Base-by-base conservation (phyloP, 2,329 filamentous ascomycete species). In the Monosporascus sp. region DNA sequence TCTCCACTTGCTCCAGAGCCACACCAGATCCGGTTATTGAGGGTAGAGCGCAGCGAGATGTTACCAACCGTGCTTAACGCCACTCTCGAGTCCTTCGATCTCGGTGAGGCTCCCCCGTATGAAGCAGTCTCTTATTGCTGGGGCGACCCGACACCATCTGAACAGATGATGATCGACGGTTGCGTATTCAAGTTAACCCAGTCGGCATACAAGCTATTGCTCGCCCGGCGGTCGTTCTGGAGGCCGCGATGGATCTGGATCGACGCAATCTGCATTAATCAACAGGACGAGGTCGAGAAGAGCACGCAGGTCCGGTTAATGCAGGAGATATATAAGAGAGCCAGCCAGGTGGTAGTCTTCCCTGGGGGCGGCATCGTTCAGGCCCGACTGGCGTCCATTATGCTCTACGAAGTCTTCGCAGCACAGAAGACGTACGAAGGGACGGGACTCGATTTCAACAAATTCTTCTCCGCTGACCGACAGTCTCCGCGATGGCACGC, bases 111-210 rank as follows among this genome's bases (percentile, higher is more conserved):
- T 31, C 27, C 9, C 9, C 3, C 27, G 1, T 56, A 59, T 22
- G 57, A 58, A 40, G 57, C 57, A 1, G n/a, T 53, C 44, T 59
- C 57, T 31, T 59, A 59, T 37, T 45, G 55, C 5, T 59, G 53
- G 57, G 51, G 55, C 11, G 51, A 51, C 19, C 41, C 53, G 3
- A 52, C 56, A 38, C 27, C 51, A 14, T 52, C 53, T 3, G 51
- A 57, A 24, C 51, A 58, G 37, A 50, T 58, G 5, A 38, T 59
- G 2, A 50, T 59, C 11, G 50, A 56, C 20, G 53, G 55, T 17
- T 56, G 46, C 31, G 49, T 53, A 7, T 57, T 59, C 24, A 44
- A 37, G 9, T 49, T 59, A 43, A 59, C 55, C 27, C 49, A 50
- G 44, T 50, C 53, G 7, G 57, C 57, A 16, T 57, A 55, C 22